phyloP scores from a whole-genome alignment of 345 rosid species.

The Salix exigua region DNA sequence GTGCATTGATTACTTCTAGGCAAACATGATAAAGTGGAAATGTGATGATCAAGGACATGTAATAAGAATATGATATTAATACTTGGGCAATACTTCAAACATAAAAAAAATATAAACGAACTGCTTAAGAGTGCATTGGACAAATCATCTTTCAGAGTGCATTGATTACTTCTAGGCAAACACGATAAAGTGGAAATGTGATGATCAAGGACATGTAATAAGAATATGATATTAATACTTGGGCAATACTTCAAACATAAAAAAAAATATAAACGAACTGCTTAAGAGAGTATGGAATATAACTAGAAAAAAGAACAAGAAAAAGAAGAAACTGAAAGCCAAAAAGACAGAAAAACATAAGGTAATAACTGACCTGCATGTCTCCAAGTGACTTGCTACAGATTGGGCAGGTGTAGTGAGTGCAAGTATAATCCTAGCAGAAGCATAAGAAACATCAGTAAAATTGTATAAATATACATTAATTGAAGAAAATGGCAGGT shows the following conservation, averaged over 20 bases:
- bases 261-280: background rate
- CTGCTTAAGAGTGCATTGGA: background rate
- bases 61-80: background rate
- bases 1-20: background rate
- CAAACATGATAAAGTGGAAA: background rate
- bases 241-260: background rate
- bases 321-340: too few species aligned
- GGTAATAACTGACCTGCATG: conserved; percentile 69
- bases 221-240: background rate
- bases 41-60: background rate
- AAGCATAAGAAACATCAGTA: conserved; percentile 24
- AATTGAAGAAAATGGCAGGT: background rate
- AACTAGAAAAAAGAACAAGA: background rate
- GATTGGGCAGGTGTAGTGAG: conserved; percentile 75
- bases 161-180: too few species aligned
- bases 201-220: background rate
- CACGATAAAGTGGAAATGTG: background rate
- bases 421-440: conserved; percentile 66
- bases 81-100: background rate
- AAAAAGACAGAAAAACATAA: background rate
- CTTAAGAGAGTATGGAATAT: background rate
- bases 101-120: too few species aligned
- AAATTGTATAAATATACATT: background rate
- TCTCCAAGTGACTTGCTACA: conserved; percentile 92
- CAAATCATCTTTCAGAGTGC: too few species aligned